Evolutionary conservation across 768 basidiomycete genomes (phyloP), one percentile per base, ranked within the genome.

Genomic region (Pisolithus tinctorius): DNA sequence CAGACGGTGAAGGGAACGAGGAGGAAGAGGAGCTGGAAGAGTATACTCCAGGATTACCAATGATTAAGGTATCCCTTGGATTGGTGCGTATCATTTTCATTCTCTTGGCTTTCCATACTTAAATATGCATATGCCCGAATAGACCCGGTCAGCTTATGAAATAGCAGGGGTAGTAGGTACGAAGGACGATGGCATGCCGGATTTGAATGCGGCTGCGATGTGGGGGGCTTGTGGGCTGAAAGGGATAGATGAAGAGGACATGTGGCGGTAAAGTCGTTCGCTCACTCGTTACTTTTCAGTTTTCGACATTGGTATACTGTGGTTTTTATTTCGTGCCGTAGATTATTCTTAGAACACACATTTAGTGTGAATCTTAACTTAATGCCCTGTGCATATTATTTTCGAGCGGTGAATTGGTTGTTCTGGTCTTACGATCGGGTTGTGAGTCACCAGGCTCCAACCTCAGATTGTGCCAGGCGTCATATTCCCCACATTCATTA

Each of bases 51-150:
- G 67, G 71, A 6, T 56, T 64, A 10, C 78, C 80, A 0, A 79
- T 71, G 16, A 84, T 84, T 69, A 83, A 83, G 60, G 72, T 85
- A 2, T 78, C 83, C 0, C 72, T 85, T 23, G 83, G 83, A 4
- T 55, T 83, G 45, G 79, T 81, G 46, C 56, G 77, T 69, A 0
- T 27, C 23, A 1, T 20, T 31, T 17, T 41, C 50, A 20, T 54
- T 8, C 45, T 20, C 6, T 31, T 13, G 14, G 16, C 16, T 25
- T 7, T 17, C 14, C 46, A 20, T 20, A 8, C 26, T 17, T 1
- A 20, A 17, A 30, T 45, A 41, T 43, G 14, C 20, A 10, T 20
- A 20, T 20, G 20, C 14, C 27, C 17, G 16, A 55, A 10, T 50
- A 76, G 72, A 74, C 65, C 49, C 74, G 70, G 44, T 62, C 69